These are phyloP conservation scores for Cladosporium sp. DNA, from an alignment of 2,329 filamentous ascomycete species.

Conservation along the genomic window DNA sequence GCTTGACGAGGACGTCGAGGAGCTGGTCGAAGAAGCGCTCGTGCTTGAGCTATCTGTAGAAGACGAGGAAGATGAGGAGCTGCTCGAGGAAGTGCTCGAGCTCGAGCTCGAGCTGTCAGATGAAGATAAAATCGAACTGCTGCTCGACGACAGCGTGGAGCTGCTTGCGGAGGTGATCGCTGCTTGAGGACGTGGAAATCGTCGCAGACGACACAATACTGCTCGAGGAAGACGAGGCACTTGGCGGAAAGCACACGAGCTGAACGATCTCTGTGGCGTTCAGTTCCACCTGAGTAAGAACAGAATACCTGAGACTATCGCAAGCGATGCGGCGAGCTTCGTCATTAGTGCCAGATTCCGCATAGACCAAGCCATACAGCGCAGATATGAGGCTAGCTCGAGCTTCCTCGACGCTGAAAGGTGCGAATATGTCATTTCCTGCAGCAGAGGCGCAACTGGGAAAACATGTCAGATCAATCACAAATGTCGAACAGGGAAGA, in stretches of 20 bases:
- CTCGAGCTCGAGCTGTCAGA: not conserved
- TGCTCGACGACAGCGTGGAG: not conserved
- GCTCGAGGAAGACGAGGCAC: not conserved
- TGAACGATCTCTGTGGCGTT: not conserved
- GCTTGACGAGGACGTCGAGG: not conserved
- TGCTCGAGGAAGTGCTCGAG: not conserved
- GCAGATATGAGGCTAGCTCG: not conserved
- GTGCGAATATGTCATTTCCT: not conserved
- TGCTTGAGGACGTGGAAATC: not conserved
- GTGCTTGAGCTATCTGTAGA: not conserved
- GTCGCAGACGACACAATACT: not conserved
- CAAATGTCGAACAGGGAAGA: not conserved
- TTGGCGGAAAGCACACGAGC: slow-evolving; percentile 1
- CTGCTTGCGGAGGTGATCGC: not conserved
- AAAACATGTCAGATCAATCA: not conserved
- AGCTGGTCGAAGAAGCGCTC: not conserved
- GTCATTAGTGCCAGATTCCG: not conserved
- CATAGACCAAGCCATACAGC: not conserved
- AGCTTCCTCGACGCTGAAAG: not conserved
- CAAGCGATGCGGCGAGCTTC: not conserved
- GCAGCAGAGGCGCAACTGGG: slow-evolving; percentile 8
- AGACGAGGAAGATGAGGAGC: not conserved
- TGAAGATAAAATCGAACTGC: not conserved
- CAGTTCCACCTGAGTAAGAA: slow-evolving; percentile 3
- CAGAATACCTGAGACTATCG: slow-evolving; percentile 1